A percentile compares a stretch with the other conserved stretches of the same genome.
These are phyloP conservation scores for Phalaenopsis aphrodite DNA, from an alignment of 106 monocot genomes.

Conservation along the genomic window DNA sequence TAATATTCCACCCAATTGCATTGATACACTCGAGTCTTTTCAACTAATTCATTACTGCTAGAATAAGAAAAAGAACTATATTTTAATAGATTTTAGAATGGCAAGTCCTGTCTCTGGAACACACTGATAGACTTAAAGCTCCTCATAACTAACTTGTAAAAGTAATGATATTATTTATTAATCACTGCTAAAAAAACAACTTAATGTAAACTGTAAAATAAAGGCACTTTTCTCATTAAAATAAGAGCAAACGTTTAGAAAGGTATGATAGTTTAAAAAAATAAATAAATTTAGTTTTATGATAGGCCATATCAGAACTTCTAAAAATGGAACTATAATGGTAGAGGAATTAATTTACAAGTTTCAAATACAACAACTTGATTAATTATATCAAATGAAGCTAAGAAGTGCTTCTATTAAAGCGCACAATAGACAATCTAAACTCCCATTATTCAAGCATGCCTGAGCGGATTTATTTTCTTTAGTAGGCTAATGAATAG, in stretches of 20 bases:
- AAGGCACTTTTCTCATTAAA: neutral
- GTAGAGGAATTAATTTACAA: neutral
- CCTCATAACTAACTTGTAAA: too few species aligned
- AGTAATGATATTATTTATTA: too few species aligned
- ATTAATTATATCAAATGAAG: neutral
- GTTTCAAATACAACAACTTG: neutral
- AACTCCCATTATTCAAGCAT: neutral
- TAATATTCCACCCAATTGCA: too few species aligned
- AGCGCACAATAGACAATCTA: neutral
- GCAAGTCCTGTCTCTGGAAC: too few species aligned
- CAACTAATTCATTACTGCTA: too few species aligned
- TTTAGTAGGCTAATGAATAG: too few species aligned
- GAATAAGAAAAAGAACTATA: too few species aligned
- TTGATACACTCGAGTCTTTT: too few species aligned
- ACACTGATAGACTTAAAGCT: too few species aligned
- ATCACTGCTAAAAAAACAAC: too few species aligned
- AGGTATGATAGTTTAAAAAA: neutral
- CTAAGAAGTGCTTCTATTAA: neutral
- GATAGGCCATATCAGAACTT: neutral
- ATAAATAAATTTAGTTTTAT: neutral
- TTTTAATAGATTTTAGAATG: too few species aligned
- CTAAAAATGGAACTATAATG: neutral
- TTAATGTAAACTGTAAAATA: too few species aligned
- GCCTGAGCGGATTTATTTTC: neutral
- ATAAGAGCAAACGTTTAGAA: neutral